Base-by-base conservation (phyloP, 2,329 filamentous ascomycete genomes). In the Lachnum nothofagi region DNA sequence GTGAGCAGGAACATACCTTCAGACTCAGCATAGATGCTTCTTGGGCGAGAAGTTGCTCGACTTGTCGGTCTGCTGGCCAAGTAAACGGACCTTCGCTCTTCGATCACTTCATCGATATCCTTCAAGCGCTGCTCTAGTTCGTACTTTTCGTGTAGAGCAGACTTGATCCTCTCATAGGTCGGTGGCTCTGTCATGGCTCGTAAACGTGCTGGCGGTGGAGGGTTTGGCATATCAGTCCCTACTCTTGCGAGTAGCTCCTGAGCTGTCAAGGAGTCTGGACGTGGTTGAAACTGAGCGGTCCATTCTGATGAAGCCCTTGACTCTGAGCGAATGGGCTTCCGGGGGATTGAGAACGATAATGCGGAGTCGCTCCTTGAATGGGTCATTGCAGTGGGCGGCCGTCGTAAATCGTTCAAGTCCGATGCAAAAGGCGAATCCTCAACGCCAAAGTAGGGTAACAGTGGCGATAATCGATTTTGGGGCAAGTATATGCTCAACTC, bases 51-150 rank as follows among this genome's bases (percentile, higher is more conserved):
- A 23, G 54, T 48, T 22, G 52, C 56, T 35, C 57, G 58, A 44
- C 61, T 64, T 17, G 51, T 56, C 3, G 63, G 62, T 16, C 63
- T 56, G 41, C 62, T 63, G 20, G 51, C 61, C 16, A 71, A 55
- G 54, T 79, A 82, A 27, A 81, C 65, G 63, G 77, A 83, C 65
- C 80, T 78, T 51, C 78, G 74, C 68, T 82, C 78, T 33, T 65
- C 63, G 20, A 82, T 73, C 19, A 79, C 69, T 43, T 77, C 73
- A 44, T 84, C 77, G 45, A 84, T 82, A 55, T 80, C 73, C 49
- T 73, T 74, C 63, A 84, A 73, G 37, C 82, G 64, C 48, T 68
- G 69, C 47, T 85, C 81, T 53, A 79, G 70, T 60, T 84, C 80
- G 46, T 78, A 66, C 68, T 58, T 63, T 48, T 66, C 64, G 31